Percentiles rank a stretch among this genome's conserved stretches.
phyloP scores from a whole-genome alignment of 257 asterid species.

The Linaria vulgaris region DNA sequence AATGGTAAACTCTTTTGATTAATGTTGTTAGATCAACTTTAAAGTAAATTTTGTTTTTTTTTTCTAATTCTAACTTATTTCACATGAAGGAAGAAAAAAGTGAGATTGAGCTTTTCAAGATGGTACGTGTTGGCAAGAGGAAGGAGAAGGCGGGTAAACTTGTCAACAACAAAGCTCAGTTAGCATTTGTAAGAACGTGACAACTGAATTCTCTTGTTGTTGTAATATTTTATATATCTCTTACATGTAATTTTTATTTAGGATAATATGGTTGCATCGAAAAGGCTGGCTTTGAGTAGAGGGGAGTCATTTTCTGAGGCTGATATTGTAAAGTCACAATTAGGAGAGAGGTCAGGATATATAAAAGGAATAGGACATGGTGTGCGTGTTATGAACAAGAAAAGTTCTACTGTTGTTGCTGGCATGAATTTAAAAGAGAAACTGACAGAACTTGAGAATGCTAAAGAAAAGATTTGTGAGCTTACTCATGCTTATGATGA shows the following conservation, averaged over 20 bases:
- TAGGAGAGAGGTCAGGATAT: not conserved
- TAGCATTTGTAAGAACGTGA: not conserved
- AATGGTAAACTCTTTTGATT: not conserved
- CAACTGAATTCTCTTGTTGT: not conserved
- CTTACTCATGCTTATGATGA: not conserved
- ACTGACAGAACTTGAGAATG: not conserved
- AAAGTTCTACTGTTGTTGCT: not conserved
- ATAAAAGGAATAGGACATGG: not conserved
- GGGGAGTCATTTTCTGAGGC: not conserved
- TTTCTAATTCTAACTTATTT: not conserved
- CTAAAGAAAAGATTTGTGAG: not conserved
- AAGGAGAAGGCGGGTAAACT: not conserved
- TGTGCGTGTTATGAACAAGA: not conserved
- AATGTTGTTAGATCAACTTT: not conserved
- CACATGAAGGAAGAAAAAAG: not conserved
- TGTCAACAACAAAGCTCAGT: not conserved
- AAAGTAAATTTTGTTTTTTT: not conserved
- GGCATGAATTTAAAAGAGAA: not conserved
- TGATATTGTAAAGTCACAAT: not conserved
- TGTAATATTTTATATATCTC: not conserved
- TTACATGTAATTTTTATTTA: not conserved
- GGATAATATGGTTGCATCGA: not conserved
- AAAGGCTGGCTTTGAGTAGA: not conserved
- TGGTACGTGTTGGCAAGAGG: not conserved
- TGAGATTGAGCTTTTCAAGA: slow-evolving; percentile 3